phyloP scores from a whole-genome alignment of 108 stramenopile species.

The Skeletonema tropicum region DNA sequence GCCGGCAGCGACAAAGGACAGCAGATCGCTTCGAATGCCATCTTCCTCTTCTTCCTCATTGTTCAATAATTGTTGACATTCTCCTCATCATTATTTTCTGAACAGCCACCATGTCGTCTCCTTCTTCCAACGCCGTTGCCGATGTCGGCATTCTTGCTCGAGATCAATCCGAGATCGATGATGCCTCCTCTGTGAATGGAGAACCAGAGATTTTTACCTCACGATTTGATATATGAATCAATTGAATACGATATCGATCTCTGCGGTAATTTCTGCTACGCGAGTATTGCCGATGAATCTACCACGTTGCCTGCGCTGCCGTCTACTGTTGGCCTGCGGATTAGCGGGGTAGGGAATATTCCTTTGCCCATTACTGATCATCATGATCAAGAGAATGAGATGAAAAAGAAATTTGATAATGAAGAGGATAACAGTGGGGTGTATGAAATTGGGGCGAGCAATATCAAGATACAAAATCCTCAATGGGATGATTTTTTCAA shows the following conservation, averaged over 20 bases:
- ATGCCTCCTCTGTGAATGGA: not conserved
- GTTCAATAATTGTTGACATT: too few relatives aligned
- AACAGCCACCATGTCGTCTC: not conserved
- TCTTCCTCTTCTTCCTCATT: too few relatives aligned
- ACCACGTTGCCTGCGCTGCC: slow-evolving; percentile 18
- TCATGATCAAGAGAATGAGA: slow-evolving; percentile 11
- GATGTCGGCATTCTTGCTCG: slow-evolving; percentile 12
- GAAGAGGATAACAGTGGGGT: not conserved
- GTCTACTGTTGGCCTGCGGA: slow-evolving; percentile 14
- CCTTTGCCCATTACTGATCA: slow-evolving; percentile 17
- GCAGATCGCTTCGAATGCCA: too few relatives aligned
- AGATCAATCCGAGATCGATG: not conserved
- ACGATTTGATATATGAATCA: not conserved
- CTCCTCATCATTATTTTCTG: too few relatives aligned
- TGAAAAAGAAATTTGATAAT: not conserved
- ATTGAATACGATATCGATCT: not conserved
- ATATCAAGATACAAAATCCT: slow-evolving; percentile 20
- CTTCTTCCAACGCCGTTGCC: not conserved
- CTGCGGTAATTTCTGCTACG: slow-evolving; percentile 9
- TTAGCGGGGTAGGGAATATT: slow-evolving; percentile 16
- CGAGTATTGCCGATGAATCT: slow-evolving; percentile 7
- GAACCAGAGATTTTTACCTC: not conserved
- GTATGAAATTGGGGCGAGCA: slow-evolving; percentile 1
- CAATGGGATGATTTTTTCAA: slow-evolving; percentile 10
- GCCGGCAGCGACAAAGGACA: too few relatives aligned